Conservation (phyloP, 2,329 filamentous ascomycete species). For the Rutstroemia sp. region DNA sequence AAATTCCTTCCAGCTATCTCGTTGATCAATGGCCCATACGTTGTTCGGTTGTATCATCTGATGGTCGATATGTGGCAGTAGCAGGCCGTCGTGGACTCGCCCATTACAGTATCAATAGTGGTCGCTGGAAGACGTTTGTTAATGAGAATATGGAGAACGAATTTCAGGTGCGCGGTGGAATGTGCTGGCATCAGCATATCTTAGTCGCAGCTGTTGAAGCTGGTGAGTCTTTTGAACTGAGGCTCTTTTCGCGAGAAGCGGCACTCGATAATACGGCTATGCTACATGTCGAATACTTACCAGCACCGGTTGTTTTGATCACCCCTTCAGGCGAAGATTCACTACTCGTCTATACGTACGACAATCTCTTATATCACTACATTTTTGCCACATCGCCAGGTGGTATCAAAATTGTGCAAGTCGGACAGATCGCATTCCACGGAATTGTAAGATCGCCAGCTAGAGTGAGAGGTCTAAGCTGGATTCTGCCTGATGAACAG, state of each 20-base stretch:
- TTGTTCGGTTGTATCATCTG: conserved; percentile 77
- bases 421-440: conserved; percentile 97
- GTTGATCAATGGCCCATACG: conserved; percentile 91
- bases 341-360: conserved; percentile 90
- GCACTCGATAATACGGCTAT: conserved; percentile 65
- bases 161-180: conserved; percentile 86
- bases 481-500: conserved; percentile 89
- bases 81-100: conserved; percentile 87
- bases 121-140: conserved; percentile 90
- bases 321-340: conserved; percentile 90
- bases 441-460: conserved; percentile 92
- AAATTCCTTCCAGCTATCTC: conserved; percentile 77
- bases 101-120: conserved; percentile 91
- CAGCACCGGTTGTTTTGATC: conserved; percentile 82
- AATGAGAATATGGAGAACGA: conserved; percentile 77
- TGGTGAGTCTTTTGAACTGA: conserved; percentile 72
- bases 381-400: conserved; percentile 70
- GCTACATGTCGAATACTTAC: conserved; percentile 69
- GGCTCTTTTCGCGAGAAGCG: conserved; percentile 86
- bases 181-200: conserved; percentile 98
- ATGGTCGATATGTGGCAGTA: conserved; percentile 92
- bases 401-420: conserved; percentile 71
- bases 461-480: conserved; percentile 85
- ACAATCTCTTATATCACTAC: conserved; percentile 93
- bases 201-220: conserved; percentile 89